Evolutionary conservation across 768 basidiomycete genomes (phyloP), one percentile per base, ranked within the genome.

Genomic region (Dacryopinax primogenitus): DNA sequence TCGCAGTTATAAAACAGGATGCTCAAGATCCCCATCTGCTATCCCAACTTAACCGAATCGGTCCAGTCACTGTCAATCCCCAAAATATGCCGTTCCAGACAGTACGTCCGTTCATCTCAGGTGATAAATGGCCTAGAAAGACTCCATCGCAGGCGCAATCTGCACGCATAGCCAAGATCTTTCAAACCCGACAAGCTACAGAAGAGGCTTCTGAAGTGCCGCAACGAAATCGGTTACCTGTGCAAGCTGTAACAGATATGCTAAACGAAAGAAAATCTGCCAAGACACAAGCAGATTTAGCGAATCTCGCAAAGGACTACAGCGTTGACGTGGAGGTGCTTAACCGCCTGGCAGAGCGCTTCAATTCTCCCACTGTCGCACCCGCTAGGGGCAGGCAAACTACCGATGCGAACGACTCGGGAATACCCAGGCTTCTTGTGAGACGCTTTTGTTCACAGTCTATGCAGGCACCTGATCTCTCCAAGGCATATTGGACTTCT

Each of bases 191-290:
- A 32, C 51, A 58, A 58, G 51, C 51, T 9, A 58, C 12, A 11
- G 51, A 58, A 30, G 51, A 58, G 32, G 13, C 26, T 13, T 9
- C 11, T 15, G 63, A 64, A 64, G 32, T 6, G 4, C 9, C 3
- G 9, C 51, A 58, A 18, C 26, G 37, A 9, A 62, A 69, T 41
- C 67, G 67, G 30, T 26, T 68, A 15, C 62, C 64, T 9, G 69
- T 68, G 0, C 41, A 37, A 0, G 26, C 62, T 1, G 64, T 70
- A 2, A 30, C 66, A 7, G 64, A 64, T 41, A 45, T 70, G 28
- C 41, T 70, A 12, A 67, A 70, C 63, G 69, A 67, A 33, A 65
- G 69, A 47, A 70, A 70, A 61, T 26, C 39, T 1, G 64, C 62
- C 18, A 65, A 33, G 39, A 63, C 67, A 16, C 41, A 28, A 21